Percentiles rank a stretch among this genome's conserved stretches.
These are phyloP conservation scores for Lomentospora prolificans DNA, from an alignment of 2,329 filamentous ascomycete species.

Conservation along the genomic window DNA sequence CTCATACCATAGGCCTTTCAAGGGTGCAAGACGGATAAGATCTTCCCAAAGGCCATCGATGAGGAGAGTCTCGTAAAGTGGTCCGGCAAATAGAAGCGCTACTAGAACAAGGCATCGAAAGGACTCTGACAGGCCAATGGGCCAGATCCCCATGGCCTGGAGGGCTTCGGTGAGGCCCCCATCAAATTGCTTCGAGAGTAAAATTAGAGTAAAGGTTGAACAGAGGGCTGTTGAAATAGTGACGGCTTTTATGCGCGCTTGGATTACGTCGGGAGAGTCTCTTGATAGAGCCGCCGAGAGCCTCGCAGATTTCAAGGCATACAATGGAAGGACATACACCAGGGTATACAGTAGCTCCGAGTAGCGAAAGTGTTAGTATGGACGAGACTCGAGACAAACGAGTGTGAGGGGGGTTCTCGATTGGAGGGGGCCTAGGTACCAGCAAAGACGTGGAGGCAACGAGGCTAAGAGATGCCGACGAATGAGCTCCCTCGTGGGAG, in stretches of 20 bases:
- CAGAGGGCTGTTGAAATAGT: conserved; percentile 63
- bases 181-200: conserved; percentile 46
- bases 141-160: conserved; percentile 73
- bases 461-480: not conserved
- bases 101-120: conserved; percentile 59
- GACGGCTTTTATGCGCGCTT: conserved; percentile 72
- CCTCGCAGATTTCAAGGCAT: conserved; percentile 68
- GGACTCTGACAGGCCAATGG: conserved; percentile 56
- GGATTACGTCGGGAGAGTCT: conserved; percentile 84
- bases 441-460: not conserved
- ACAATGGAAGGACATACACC: conserved; percentile 84
- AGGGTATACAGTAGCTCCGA: conserved; percentile 68
- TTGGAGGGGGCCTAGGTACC: not conserved
- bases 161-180: conserved; percentile 42
- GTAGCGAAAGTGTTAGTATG: not conserved
- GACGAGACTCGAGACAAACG: not conserved
- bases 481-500: not conserved
- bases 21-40: conserved; percentile 47
- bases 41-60: conserved; percentile 61
- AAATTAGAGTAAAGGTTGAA: conserved; percentile 53
- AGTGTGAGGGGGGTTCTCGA: not conserved
- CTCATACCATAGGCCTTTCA: conserved; percentile 53
- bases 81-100: conserved; percentile 69
- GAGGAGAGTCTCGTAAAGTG: conserved; percentile 69
- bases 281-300: conserved; percentile 71